These are phyloP conservation scores for Takakia lepidozioides DNA, from an alignment of 225 moss, liverwort and hornwort species.

Conservation along the genomic window DNA sequence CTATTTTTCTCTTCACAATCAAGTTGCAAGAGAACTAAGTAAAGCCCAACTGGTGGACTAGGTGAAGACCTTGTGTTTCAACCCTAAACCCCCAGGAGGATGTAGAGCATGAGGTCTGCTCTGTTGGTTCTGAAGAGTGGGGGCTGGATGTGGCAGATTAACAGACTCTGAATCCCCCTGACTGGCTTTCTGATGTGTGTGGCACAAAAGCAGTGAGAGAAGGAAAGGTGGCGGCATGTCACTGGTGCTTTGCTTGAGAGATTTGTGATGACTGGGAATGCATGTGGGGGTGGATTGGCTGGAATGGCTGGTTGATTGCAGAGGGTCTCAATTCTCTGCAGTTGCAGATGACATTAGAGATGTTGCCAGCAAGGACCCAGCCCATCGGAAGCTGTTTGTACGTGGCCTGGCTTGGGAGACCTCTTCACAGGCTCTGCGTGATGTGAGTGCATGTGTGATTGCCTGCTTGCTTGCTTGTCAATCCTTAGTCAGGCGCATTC, in stretches of 20 bases:
- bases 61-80: too few relatives aligned
- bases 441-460: slow-evolving; percentile 95
- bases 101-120: too few relatives aligned
- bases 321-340: slow-evolving; percentile 99
- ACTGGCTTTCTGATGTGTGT: slow-evolving; percentile 15
- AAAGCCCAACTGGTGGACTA: too few relatives aligned
- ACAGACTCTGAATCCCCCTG: not conserved
- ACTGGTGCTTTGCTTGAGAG: not conserved
- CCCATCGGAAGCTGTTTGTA: slow-evolving; percentile 99
- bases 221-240: slow-evolving; percentile 6
- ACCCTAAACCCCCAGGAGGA: too few relatives aligned
- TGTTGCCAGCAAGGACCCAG: slow-evolving; percentile 99
- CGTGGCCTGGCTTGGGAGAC: slow-evolving; percentile 99
- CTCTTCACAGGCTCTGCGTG: slow-evolving; percentile 99
- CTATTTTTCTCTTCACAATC: too few relatives aligned
- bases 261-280: slow-evolving; percentile 55
- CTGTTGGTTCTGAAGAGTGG: slow-evolving; percentile 6
- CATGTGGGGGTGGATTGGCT: slow-evolving; percentile 54
- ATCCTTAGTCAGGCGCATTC: too few relatives aligned
- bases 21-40: too few relatives aligned
- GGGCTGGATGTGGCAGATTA: slow-evolving; percentile 7
- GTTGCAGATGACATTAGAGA: slow-evolving; percentile 99
- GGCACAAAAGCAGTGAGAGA: slow-evolving; percentile 1
- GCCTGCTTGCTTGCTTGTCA: slow-evolving; percentile 55
- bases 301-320: slow-evolving; percentile 90